These are phyloP conservation scores for Sphaerobolus stellatus DNA, from an alignment of 1,284 basidiomycete genomes.

Conservation along the genomic window DNA sequence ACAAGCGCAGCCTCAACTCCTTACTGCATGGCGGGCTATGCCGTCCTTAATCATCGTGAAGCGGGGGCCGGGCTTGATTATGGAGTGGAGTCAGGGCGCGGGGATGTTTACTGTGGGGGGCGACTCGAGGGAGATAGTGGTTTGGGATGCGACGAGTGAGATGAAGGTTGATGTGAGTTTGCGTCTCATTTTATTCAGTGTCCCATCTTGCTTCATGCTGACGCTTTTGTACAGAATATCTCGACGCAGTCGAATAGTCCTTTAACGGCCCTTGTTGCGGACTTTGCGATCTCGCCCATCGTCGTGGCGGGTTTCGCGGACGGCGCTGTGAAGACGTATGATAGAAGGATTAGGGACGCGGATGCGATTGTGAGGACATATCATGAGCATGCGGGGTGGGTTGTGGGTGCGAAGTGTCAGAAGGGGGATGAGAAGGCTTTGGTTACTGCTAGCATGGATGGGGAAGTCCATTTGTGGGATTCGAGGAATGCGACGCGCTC, in stretches of 20 bases:
- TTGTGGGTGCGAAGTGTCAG: conserved; percentile 90
- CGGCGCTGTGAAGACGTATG: conserved; percentile 88
- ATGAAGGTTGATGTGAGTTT: conserved; percentile 72
- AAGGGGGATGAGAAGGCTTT: conserved; percentile 72
- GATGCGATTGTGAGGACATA: conserved; percentile 84
- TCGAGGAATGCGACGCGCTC: conserved; percentile 68
- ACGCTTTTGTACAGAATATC: conserved; percentile 75
- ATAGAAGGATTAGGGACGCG: conserved; percentile 83
- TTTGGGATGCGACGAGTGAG: conserved; percentile 97
- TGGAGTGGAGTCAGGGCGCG: conserved; percentile 91
- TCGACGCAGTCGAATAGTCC: conserved; percentile 89
- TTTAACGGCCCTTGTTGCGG: conserved; percentile 83
- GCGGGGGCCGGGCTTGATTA: conserved; percentile 80
- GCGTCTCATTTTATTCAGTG: neutral
- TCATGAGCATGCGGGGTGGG: conserved; percentile 85
- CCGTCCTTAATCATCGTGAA: conserved; percentile 50
- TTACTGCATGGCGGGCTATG: conserved; percentile 90
- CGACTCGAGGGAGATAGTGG: conserved; percentile 84
- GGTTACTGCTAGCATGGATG: conserved; percentile 90
- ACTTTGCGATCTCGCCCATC: conserved; percentile 74
- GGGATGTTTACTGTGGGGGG: conserved; percentile 89
- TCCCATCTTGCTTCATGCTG: conserved; percentile 14
- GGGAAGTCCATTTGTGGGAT: conserved; percentile 93
- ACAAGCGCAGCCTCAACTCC: conserved; percentile 60
- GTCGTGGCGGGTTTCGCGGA: conserved; percentile 94